Percentiles rank a stretch among this genome's conserved stretches.
Conservation (phyloP, 805 yeast species). For the Yarrowia divulgata region DNA sequence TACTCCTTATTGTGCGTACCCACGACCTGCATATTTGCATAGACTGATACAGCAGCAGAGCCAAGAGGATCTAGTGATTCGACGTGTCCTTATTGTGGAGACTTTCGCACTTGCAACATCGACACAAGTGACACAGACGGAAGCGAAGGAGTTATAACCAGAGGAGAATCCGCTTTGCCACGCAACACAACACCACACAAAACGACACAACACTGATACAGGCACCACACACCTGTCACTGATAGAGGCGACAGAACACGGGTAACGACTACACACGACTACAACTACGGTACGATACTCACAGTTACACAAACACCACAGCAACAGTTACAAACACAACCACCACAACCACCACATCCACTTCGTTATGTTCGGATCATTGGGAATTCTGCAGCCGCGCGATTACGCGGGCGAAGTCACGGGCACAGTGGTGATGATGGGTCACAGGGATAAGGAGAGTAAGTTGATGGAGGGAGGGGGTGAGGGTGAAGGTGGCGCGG, state of each 20-base stretch:
- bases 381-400: constrained; percentile 56
- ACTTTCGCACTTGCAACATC: too few species aligned
- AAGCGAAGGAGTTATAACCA: too few species aligned
- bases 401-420: constrained; percentile 53
- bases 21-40: background rate
- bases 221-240: too few species aligned
- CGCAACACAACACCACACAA: too few species aligned
- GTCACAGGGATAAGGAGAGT: background rate
- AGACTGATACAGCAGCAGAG: background rate
- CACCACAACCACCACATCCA: background rate
- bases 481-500: background rate
- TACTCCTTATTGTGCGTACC: too few species aligned
- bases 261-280: too few species aligned
- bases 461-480: background rate
- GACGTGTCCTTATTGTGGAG: background rate
- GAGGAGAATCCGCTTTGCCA: too few species aligned
- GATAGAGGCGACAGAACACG: too few species aligned
- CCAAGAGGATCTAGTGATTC: background rate
- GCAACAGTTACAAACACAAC: background rate
- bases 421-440: constrained; percentile 52
- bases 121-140: background rate
- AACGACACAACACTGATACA: too few species aligned
- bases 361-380: constrained; percentile 39
- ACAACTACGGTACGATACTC: background rate
- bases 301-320: background rate